Evolutionary conservation across 371 early-diverging fungal species (phyloP).

Genomic region (Mucor lusitanicus): DNA sequence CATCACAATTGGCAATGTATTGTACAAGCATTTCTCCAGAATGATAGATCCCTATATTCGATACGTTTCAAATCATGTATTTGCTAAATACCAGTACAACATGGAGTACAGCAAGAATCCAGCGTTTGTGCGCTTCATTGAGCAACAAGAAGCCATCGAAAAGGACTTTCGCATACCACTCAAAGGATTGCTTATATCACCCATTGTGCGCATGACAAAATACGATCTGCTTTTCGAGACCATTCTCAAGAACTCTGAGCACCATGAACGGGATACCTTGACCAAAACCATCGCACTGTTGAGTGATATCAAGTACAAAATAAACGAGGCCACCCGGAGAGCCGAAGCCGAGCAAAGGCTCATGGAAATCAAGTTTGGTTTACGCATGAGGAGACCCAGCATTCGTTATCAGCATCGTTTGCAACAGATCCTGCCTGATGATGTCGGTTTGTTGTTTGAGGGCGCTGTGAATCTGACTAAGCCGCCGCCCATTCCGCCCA

Average conservation of each 20-base stretch:
- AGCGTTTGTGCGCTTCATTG: constrained; percentile 11
- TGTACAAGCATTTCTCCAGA: constrained; percentile 6
- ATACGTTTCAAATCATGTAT: constrained; percentile 18
- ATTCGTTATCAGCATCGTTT: neutral
- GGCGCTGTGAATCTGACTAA: neutral
- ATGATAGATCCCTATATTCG: constrained; percentile 11
- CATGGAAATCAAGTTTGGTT: constrained; percentile 9
- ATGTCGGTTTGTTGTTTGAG: constrained; percentile 11
- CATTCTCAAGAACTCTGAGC: constrained; percentile 8
- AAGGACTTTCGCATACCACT: constrained; percentile 13
- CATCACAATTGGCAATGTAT: neutral
- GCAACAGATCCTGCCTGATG: constrained; percentile 10
- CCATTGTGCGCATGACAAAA: constrained; percentile 10
- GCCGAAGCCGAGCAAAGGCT: constrained; percentile 16
- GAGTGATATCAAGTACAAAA: constrained; percentile 8
- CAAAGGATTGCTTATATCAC: constrained; percentile 5
- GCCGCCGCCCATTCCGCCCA: neutral
- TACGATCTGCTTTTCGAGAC: constrained; percentile 5
- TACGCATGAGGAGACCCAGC: neutral
- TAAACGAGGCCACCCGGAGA: constrained; percentile 18
- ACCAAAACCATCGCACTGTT: neutral
- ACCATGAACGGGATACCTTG: neutral
- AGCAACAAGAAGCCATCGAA: constrained; percentile 8
- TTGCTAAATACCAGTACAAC: constrained; percentile 10
- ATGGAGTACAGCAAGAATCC: constrained; percentile 11